These are phyloP conservation scores for Eutypella sp. DNA, from an alignment of 2,329 filamentous ascomycete genomes.

Conservation along the genomic window DNA sequence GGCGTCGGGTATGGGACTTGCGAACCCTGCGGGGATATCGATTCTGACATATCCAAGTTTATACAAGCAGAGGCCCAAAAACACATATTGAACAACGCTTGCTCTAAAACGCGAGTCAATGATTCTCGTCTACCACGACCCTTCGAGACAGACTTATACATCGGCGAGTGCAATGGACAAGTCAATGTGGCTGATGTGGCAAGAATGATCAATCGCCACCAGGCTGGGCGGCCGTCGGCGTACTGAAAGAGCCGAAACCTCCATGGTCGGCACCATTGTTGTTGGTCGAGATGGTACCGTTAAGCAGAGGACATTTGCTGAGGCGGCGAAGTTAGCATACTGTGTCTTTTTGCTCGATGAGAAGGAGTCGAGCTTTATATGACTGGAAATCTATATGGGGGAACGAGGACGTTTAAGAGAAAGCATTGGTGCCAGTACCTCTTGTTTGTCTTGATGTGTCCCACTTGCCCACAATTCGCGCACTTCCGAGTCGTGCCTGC, in stretches of 20 bases:
- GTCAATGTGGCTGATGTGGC: neutral
- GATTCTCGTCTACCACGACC: no score
- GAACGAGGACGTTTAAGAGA: slow-evolving; percentile 17
- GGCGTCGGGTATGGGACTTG: no score
- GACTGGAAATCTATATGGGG: slow-evolving; percentile 11
- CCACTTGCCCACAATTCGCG: slow-evolving; percentile 93
- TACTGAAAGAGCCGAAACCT: slow-evolving; percentile 53
- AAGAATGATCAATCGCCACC: slow-evolving; percentile 12
- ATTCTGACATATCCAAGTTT: no score
- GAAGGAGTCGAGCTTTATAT: slow-evolving; percentile 1
- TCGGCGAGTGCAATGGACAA: neutral
- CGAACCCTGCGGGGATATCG: no score
- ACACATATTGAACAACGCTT: no score
- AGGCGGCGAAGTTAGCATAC: slow-evolving; percentile 22
- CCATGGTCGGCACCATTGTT: slow-evolving; percentile 51
- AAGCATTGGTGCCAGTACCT: slow-evolving; percentile 58
- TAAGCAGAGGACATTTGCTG: slow-evolving; percentile 72
- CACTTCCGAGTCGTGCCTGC: slow-evolving; percentile 82
- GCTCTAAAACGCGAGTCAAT: no score
- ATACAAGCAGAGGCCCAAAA: no score
- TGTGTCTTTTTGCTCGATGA: slow-evolving; percentile 2
- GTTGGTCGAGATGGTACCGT: slow-evolving; percentile 68
- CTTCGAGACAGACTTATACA: neutral
- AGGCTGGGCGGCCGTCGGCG: slow-evolving; percentile 20
- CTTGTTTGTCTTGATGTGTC: slow-evolving; percentile 99